Percentiles rank a stretch among this genome's conserved stretches.
These are phyloP conservation scores for Calonectria hongkongensis DNA, from an alignment of 2,329 filamentous ascomycete species.

Conservation along the genomic window DNA sequence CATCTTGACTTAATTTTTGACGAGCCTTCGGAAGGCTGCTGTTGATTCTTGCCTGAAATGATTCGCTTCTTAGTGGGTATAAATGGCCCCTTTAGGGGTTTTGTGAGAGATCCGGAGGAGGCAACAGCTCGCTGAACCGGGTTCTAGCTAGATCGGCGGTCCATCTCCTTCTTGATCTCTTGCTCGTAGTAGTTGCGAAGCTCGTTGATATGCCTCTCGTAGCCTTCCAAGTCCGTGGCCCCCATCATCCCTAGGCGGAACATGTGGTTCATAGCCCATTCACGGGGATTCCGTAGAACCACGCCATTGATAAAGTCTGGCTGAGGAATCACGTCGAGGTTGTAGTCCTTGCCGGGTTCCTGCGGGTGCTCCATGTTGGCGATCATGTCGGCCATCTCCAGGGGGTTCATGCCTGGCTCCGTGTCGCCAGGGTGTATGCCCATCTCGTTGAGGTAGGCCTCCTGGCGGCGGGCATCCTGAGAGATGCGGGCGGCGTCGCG, in stretches of 20 bases:
- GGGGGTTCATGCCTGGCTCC: slow-evolving; percentile 28
- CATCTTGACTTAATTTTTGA: slow-evolving; percentile 16
- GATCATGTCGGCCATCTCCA: slow-evolving; percentile 54
- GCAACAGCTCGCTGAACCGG: slow-evolving; percentile 30
- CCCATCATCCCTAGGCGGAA: slow-evolving; percentile 49
- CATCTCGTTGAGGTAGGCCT: slow-evolving; percentile 33
- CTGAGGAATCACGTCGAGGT: slow-evolving; percentile 39
- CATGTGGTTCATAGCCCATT: slow-evolving; percentile 47
- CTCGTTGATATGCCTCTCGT: slow-evolving; percentile 50
- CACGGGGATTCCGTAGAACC: slow-evolving; percentile 46
- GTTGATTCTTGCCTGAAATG: slow-evolving; percentile 43
- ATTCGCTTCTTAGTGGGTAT: slow-evolving; percentile 38
- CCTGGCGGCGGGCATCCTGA: slow-evolving; percentile 47
- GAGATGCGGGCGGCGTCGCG: slow-evolving; percentile 59
- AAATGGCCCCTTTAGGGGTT: neutral
- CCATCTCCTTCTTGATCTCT: slow-evolving; percentile 51
- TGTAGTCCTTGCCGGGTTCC: slow-evolving; percentile 24
- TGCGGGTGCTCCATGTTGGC: slow-evolving; percentile 53
- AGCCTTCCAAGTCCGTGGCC: slow-evolving; percentile 47
- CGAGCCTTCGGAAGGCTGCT: neutral
- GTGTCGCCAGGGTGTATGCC: slow-evolving; percentile 17
- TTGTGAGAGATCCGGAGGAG: neutral
- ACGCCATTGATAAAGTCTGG: slow-evolving; percentile 44
- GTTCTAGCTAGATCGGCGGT: slow-evolving; percentile 47
- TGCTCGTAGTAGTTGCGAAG: slow-evolving; percentile 45